Evolutionary conservation across 805 yeast genomes (phyloP).

Genomic region (Yarrowia yakushimensis): DNA sequence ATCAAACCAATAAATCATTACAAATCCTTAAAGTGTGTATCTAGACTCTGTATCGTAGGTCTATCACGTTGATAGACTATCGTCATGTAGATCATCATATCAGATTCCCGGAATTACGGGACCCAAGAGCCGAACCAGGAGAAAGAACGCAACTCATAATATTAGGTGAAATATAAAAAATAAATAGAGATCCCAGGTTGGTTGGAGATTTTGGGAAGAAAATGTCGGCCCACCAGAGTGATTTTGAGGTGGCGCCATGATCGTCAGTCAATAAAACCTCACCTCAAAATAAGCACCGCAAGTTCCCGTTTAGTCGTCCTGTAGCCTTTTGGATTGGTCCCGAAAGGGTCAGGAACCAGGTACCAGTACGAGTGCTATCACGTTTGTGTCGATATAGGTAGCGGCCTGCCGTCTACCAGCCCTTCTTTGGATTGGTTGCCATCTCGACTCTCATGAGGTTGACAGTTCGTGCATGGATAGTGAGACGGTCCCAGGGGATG

Average conservation of each 20-base stretch:
- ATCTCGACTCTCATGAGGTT: constrained; percentile 15
- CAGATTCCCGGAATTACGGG: too few relatives aligned
- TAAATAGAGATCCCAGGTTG: background rate
- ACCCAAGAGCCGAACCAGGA: too few relatives aligned
- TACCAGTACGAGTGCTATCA: too few relatives aligned
- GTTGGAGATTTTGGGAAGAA: background rate
- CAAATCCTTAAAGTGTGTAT: too few relatives aligned
- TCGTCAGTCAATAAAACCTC: constrained; percentile 1
- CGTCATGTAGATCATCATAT: too few relatives aligned
- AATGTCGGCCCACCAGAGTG: too few relatives aligned
- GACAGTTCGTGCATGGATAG: constrained; percentile 6
- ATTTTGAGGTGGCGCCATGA: constrained; percentile 2
- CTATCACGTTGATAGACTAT: too few relatives aligned
- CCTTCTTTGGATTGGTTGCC: constrained; percentile 3
- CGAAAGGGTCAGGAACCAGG: background rate
- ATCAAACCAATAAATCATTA: too few relatives aligned
- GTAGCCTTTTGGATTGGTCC: background rate
- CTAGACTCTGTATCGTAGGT: too few relatives aligned
- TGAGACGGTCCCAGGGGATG: constrained; percentile 16
- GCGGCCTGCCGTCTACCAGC: constrained; percentile 7
- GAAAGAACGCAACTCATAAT: too few relatives aligned
- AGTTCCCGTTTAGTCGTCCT: background rate
- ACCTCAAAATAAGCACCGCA: background rate
- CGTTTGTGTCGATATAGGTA: too few relatives aligned
- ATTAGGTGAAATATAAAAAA: background rate